These are phyloP conservation scores for Chenopodium formosanum DNA, from an alignment of 148 eudicot genomes.

Conservation along the genomic window DNA sequence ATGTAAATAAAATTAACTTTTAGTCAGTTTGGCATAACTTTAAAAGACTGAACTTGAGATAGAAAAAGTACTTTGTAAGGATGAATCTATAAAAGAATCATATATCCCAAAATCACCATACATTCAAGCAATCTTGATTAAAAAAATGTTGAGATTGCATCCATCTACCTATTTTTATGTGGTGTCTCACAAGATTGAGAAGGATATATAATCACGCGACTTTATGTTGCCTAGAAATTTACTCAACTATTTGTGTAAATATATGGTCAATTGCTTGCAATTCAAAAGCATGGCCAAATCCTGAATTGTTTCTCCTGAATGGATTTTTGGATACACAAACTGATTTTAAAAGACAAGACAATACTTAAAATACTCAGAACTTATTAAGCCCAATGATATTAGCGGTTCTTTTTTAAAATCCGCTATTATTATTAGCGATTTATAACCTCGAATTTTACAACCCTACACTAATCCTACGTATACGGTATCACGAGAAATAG, in stretches of 20 bases:
- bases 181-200: conserved; percentile 11
- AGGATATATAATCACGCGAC: background rate
- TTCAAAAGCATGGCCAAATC: background rate
- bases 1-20: too few species aligned
- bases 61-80: too few species aligned
- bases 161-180: conserved; percentile 15
- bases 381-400: too few species aligned
- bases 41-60: too few species aligned
- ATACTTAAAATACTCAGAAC: too few species aligned
- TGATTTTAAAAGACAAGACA: background rate
- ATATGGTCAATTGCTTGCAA: conserved; percentile 27
- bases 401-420: too few species aligned
- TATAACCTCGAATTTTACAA: too few species aligned
- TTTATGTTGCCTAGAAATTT: conserved; percentile 21
- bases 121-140: background rate
- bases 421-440: too few species aligned
- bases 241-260: conserved; percentile 15
- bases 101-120: conserved; percentile 25
- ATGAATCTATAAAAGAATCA: background rate
- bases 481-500: too few species aligned
- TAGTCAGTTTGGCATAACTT: too few species aligned
- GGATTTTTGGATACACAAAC: background rate
- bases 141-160: background rate
- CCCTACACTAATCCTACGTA: too few species aligned
- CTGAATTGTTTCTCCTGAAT: background rate